A percentile compares a stretch with the other conserved stretches of the same genome.
Conservation (phyloP, 2,329 filamentous ascomycete species). For the Venturiaceae sp. region DNA sequence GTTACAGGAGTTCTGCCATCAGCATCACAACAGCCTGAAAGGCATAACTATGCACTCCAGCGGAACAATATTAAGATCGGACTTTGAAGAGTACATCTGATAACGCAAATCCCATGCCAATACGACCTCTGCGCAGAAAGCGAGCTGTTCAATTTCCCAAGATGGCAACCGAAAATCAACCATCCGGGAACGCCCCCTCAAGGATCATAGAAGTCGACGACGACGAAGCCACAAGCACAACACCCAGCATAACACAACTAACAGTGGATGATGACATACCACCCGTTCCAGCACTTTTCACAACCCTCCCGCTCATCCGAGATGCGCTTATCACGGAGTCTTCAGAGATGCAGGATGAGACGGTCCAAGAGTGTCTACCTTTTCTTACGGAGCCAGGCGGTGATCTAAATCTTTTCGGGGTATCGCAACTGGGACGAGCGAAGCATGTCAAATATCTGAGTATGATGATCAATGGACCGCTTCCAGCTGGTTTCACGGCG, state of each 20-base stretch:
- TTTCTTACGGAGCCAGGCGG: conserved; percentile 40
- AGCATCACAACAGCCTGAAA: not conserved
- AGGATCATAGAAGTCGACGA: conserved; percentile 2
- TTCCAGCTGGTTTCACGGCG: conserved; percentile 61
- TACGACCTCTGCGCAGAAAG: conserved; percentile 3
- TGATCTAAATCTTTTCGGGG: conserved; percentile 52
- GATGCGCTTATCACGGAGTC: conserved; percentile 45
- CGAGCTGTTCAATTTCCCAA: conserved; percentile 3
- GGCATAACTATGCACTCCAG: not conserved
- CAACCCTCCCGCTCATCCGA: not conserved
- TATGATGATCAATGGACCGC: conserved; percentile 37
- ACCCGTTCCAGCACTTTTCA: not conserved
- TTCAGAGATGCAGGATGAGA: conserved; percentile 58
- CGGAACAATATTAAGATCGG: not conserved
- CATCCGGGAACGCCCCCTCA: not conserved
- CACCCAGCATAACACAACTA: not conserved
- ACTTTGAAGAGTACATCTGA: not conserved
- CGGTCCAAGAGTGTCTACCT: conserved; percentile 58
- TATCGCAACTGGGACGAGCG: conserved; percentile 62
- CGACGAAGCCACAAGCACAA: not conserved
- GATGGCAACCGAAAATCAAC: not conserved
- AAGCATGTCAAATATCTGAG: conserved; percentile 53
- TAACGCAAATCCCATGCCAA: not conserved
- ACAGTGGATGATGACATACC: not conserved
- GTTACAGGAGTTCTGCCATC: no score